Evolutionary conservation across 306 rosid genomes (phyloP).

Genomic region (Quercus agrifolia): DNA sequence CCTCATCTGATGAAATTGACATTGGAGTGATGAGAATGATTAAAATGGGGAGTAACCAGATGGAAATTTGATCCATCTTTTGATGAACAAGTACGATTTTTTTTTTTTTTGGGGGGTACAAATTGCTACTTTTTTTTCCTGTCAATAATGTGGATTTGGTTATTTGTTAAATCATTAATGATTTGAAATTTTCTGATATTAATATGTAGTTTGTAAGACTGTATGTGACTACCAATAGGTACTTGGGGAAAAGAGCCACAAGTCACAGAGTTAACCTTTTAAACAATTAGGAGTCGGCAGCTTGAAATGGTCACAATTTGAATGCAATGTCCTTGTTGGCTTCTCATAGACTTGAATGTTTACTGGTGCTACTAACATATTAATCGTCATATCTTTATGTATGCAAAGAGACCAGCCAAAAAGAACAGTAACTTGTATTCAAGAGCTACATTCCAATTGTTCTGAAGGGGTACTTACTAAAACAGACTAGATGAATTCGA

Average conservation of each 20-base stretch:
- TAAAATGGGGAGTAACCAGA: conserved; percentile 27
- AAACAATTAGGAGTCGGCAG: conserved; percentile 46
- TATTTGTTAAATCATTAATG: conserved; percentile 12
- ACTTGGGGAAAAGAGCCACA: conserved; percentile 32
- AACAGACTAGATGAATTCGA: not conserved
- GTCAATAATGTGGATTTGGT: conserved; percentile 1
- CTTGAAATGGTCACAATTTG: conserved; percentile 32
- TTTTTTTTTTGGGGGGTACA: not conserved
- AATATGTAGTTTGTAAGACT: not conserved
- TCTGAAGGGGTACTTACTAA: not conserved
- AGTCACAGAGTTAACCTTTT: conserved; percentile 14
- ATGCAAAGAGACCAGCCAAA: not conserved
- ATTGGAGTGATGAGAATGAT: conserved; percentile 23
- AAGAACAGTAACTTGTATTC: not conserved
- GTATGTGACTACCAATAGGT: not conserved
- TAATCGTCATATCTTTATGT: not conserved
- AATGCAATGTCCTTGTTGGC: conserved; percentile 7
- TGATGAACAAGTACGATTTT: not conserved
- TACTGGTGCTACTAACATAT: not conserved
- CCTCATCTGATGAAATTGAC: conserved; percentile 37
- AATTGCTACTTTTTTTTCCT: conserved; percentile 4
- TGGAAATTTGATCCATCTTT: conserved; percentile 40
- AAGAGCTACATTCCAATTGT: not conserved
- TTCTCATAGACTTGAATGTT: not conserved
- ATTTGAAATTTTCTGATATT: conserved; percentile 42